phyloP scores from a whole-genome alignment of 169 alveolate genomes.

The Eimeria acervulina region DNA sequence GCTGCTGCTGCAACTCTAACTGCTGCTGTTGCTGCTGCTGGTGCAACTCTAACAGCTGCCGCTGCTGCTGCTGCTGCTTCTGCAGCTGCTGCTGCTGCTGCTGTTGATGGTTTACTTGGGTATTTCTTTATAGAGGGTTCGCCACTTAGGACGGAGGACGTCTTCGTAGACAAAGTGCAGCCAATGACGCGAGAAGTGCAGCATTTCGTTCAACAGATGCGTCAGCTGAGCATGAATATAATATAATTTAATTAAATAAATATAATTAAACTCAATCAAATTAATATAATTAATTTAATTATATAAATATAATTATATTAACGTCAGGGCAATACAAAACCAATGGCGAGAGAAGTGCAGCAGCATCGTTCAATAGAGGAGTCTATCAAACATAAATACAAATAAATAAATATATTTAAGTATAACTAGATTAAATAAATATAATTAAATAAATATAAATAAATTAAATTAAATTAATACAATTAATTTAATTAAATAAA shows the following conservation, averaged over 20 bases:
- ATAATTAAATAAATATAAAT: no score
- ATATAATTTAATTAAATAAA: no score
- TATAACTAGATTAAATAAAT: no score
- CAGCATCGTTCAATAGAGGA: no score
- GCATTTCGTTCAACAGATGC: slow-evolving; percentile 31
- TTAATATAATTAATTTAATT: neutral
- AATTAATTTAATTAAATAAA: no score
- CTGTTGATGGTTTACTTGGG: neutral
- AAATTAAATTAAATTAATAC: no score
- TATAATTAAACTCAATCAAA: neutral
- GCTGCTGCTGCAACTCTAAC: no score
- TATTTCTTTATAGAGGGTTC: neutral
- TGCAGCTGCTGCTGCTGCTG: neutral
- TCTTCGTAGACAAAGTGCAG: slow-evolving; percentile 31
- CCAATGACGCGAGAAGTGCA: slow-evolving; percentile 44
- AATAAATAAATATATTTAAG: no score
- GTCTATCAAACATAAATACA: no score
- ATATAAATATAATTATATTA: neutral
- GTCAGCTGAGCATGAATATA: neutral
- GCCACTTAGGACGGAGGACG: slow-evolving; percentile 33
- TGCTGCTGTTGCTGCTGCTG: no score
- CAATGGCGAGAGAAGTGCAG: neutral
- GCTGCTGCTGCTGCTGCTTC: slow-evolving; percentile 9
- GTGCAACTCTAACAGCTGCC: neutral
- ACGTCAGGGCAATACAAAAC: neutral